Percentiles rank a stretch among this genome's conserved stretches.
Evolutionary conservation across 1,284 basidiomycete species (phyloP).

Genomic region (Austropuccinia psidii): DNA sequence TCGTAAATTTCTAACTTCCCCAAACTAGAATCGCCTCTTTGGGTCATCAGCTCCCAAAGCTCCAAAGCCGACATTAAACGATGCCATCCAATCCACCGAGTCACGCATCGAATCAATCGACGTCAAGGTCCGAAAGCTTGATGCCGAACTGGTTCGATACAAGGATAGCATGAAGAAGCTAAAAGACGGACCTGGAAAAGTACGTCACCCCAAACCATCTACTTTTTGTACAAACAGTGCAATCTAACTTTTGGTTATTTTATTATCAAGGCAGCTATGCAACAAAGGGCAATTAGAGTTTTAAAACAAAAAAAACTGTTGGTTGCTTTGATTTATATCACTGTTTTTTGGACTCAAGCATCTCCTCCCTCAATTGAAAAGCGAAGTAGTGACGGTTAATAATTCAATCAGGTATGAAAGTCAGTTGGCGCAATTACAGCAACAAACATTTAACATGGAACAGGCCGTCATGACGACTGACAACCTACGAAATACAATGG

Average conservation of each 20-base stretch:
- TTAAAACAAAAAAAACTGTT: constrained; percentile 88
- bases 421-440: constrained; percentile 80
- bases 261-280: constrained; percentile 65
- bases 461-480: constrained; percentile 91
- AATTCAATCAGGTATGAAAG: constrained; percentile 66
- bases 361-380: background rate
- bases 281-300: constrained; percentile 86
- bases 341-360: background rate
- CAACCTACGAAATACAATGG: constrained; percentile 99
- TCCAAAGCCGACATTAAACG: constrained; percentile 72
- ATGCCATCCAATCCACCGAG: constrained; percentile 92
- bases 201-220: constrained; percentile 48
- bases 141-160: constrained; percentile 83
- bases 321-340: background rate
- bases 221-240: background rate
- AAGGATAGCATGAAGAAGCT: constrained; percentile 95
- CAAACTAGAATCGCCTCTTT: constrained; percentile 50
- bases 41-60: constrained; percentile 49
- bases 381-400: no score
- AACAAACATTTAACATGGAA: constrained; percentile 99
- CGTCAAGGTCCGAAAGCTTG: constrained; percentile 94
- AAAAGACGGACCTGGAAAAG: constrained; percentile 90
- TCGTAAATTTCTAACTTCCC: no score
- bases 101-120: constrained; percentile 78
- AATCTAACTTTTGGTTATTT: background rate